Evolutionary conservation across 192 early-diverging fungal genomes (phyloP), one percentile per base, ranked within the genome.

Genomic region (Backusella parvicylindrica): DNA sequence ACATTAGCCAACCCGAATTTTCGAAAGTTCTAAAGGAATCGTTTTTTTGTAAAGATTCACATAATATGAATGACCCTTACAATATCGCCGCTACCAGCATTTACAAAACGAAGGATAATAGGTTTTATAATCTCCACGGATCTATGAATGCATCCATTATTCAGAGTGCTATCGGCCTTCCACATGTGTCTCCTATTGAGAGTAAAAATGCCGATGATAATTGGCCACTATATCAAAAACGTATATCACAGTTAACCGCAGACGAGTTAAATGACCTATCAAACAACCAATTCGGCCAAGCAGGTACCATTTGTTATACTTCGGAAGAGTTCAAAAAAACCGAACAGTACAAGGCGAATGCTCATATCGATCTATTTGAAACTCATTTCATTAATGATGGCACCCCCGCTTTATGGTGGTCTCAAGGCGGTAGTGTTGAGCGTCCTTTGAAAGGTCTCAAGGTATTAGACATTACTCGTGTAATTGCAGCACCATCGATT

Each of bases 381-480:
- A 37, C 69, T 1, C 69, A 71, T 11, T 31, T 9, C 2, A 49
- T 71, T 36, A 16, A 71, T 2, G 69, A 71, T 12, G 69, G 40
- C 2, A 71, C 69, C 0, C 40, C 69, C 0, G 69, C 69, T 8
- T 31, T 16, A 23, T 71, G 69, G 69, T 71, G 69, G 69, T 6
- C 35, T 6, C 41, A 30, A 47, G 69, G 53, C 4, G 72, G 56
- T 1, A 60, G 38, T 7, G 56, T 64, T 6, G 13, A 28, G 21
- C 72, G 72, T 23, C 72, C 72, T 15, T 30, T 73, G 28, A 53
- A 37, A n/a, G 71, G 72, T n/a, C 72, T 73, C 50, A 73, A 64
- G 31, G 72, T 73, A 6, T 30, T 73, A 0, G 72, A 73, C 16
- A 28, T 73, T 37, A 73, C 72, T 3, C 72, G 72, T 63, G 33